Percentiles rank a stretch among this genome's conserved stretches.
phyloP scores from a whole-genome alignment of 768 basidiomycete species.

The Gymnopilus dilepis region DNA sequence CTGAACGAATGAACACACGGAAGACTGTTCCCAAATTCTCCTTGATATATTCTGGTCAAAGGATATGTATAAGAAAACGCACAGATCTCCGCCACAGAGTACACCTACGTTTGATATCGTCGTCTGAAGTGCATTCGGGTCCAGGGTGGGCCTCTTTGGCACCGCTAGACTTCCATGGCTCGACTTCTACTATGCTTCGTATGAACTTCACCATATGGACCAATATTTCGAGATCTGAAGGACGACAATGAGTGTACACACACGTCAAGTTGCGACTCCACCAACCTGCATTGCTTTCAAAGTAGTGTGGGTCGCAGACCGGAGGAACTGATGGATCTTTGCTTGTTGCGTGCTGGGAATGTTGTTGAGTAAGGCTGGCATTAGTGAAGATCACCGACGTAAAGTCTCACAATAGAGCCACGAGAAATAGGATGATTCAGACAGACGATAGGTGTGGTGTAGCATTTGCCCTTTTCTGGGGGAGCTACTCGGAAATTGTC shows the following conservation, averaged over 20 bases:
- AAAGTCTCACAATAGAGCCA: slow-evolving; percentile 49
- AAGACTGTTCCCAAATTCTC: slow-evolving; percentile 25
- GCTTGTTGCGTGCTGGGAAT: slow-evolving; percentile 33
- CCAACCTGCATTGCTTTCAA: slow-evolving; percentile 46
- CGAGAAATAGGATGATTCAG: slow-evolving; percentile 53
- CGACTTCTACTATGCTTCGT: slow-evolving; percentile 29
- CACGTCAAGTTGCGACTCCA: neutral
- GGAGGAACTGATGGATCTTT: slow-evolving; percentile 40
- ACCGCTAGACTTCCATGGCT: slow-evolving; percentile 32
- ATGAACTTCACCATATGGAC: slow-evolving; percentile 40
- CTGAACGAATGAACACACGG: neutral
- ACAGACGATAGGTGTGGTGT: slow-evolving; percentile 41
- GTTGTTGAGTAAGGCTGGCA: neutral
- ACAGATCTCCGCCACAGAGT: neutral
- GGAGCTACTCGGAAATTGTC: neutral
- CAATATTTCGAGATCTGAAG: slow-evolving; percentile 36
- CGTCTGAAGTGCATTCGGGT: slow-evolving; percentile 34
- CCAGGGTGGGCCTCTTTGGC: slow-evolving; percentile 39
- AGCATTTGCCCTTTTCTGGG: slow-evolving; percentile 46
- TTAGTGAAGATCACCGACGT: neutral
- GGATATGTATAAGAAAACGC: neutral
- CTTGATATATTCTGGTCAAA: slow-evolving; percentile 27
- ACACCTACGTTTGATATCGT: slow-evolving; percentile 31
- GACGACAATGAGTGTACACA: neutral
- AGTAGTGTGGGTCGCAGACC: slow-evolving; percentile 46